These are phyloP conservation scores for Hypoxylon sp. DNA, from an alignment of 2,329 filamentous ascomycete species.

Conservation along the genomic window DNA sequence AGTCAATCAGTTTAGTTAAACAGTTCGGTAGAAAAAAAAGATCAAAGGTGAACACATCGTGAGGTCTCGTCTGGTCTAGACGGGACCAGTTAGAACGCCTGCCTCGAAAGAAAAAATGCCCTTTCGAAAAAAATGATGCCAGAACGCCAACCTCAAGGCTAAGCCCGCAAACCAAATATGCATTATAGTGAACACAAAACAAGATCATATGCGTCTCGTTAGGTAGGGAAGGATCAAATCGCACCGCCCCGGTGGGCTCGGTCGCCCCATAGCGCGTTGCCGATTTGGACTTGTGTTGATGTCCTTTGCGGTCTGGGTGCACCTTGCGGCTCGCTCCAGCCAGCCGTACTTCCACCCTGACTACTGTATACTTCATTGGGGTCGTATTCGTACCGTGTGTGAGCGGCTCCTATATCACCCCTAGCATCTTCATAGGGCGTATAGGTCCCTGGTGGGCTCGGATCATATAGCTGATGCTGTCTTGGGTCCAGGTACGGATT, in stretches of 20 bases:
- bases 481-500: slow-evolving; percentile 47
- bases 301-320: slow-evolving; percentile 43
- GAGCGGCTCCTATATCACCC: slow-evolving; percentile 47
- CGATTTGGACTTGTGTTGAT: slow-evolving; percentile 54
- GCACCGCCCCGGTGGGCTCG: slow-evolving; percentile 34
- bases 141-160: slow-evolving; percentile 36
- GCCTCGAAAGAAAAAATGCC: slow-evolving; percentile 17
- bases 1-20: slow-evolving; percentile 12
- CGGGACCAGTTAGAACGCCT: slow-evolving; percentile 32
- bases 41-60: slow-evolving; percentile 28
- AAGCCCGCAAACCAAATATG: slow-evolving; percentile 33
- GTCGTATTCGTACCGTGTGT: slow-evolving; percentile 42
- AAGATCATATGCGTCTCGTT: slow-evolving; percentile 10
- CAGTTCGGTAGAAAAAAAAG: slow-evolving; percentile 13
- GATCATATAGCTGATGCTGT: slow-evolving; percentile 34
- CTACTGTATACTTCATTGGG: slow-evolving; percentile 28
- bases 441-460: slow-evolving; percentile 16
- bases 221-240: slow-evolving; percentile 11
- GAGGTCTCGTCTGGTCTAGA: slow-evolving; percentile 28
- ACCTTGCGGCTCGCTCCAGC: slow-evolving; percentile 38
- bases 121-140: slow-evolving; percentile 22
- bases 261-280: slow-evolving; percentile 56
- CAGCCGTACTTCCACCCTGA: slow-evolving; percentile 40
- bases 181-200: slow-evolving; percentile 28
- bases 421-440: slow-evolving; percentile 48